A percentile compares a stretch with the other conserved stretches of the same genome.
Evolutionary conservation across 192 early-diverging fungal species (phyloP).

Genomic region (Kickxella alabastrina): DNA sequence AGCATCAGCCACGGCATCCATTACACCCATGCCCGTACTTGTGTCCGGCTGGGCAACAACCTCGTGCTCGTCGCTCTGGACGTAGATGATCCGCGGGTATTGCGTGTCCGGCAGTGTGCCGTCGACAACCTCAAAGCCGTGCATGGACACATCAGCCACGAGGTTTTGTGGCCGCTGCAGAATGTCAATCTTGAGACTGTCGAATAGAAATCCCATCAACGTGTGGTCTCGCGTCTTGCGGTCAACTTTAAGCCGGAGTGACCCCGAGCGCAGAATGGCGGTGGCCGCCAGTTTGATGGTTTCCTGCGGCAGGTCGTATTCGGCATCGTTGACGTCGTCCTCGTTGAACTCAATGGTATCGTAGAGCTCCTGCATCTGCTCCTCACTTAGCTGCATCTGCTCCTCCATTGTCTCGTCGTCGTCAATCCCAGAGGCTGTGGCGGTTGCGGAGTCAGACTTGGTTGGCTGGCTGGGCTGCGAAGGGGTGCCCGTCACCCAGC

Average conservation of each 20-base stretch:
- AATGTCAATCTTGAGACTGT: slow-evolving; percentile 39
- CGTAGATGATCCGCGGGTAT: slow-evolving; percentile 50
- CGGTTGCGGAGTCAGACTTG: background rate
- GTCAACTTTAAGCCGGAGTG: slow-evolving; percentile 68
- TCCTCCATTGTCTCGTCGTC: slow-evolving; percentile 8
- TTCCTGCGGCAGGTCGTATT: slow-evolving; percentile 48
- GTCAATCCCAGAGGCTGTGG: background rate
- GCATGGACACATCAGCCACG: slow-evolving; percentile 46
- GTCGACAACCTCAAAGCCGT: slow-evolving; percentile 50
- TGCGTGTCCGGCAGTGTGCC: slow-evolving; percentile 47
- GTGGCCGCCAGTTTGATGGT: slow-evolving; percentile 60
- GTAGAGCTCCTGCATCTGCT: slow-evolving; percentile 85
- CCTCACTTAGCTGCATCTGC: slow-evolving; percentile 63
- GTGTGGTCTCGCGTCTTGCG: slow-evolving; percentile 42
- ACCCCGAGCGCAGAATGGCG: slow-evolving; percentile 71
- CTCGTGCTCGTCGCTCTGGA: slow-evolving; percentile 35
- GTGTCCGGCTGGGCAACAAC: background rate
- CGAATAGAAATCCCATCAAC: slow-evolving; percentile 48
- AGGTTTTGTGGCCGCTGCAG: slow-evolving; percentile 43
- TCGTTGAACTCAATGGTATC: slow-evolving; percentile 95
- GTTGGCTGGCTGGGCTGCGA: slow-evolving; percentile 4
- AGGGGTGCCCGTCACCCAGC: slow-evolving; percentile 35
- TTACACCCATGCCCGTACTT: background rate
- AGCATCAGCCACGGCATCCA: slow-evolving; percentile 5
- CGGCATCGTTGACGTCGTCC: slow-evolving; percentile 51